These are phyloP conservation scores for Ophiostoma perfectum DNA, from an alignment of 2,329 filamentous ascomycete genomes.

Conservation along the genomic window DNA sequence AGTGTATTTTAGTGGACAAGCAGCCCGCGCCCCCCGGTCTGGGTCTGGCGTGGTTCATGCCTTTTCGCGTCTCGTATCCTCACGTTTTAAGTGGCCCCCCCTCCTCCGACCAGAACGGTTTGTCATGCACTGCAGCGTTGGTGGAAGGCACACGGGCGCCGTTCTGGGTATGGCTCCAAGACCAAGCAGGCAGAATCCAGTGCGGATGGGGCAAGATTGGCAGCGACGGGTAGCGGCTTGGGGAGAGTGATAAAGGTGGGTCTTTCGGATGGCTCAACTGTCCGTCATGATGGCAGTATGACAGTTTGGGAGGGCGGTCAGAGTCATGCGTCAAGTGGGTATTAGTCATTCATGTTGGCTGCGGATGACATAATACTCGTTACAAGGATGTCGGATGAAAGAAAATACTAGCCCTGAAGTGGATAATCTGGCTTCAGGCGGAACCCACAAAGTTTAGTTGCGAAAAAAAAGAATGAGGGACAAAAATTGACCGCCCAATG, in stretches of 20 bases:
- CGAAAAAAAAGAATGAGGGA: constrained; percentile 17
- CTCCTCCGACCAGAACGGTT: not conserved
- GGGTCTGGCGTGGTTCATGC: constrained; percentile 12
- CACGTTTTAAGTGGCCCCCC: constrained; percentile 9
- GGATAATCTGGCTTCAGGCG: constrained; percentile 25
- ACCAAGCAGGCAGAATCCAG: not conserved
- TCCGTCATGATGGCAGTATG: not conserved
- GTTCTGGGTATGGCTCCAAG: constrained; percentile 1
- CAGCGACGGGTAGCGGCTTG: not conserved
- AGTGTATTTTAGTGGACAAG: not conserved
- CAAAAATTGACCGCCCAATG: constrained; percentile 21
- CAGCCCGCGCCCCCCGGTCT: not conserved
- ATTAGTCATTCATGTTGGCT: not conserved
- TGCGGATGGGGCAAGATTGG: not conserved
- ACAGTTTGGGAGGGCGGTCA: not conserved
- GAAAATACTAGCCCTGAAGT: constrained; percentile 26
- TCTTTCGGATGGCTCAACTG: not conserved
- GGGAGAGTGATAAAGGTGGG: not conserved
- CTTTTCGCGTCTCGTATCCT: constrained; percentile 13
- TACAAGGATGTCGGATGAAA: constrained; percentile 18
- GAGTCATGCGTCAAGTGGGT: not conserved
- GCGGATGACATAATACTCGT: not conserved
- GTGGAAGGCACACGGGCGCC: not conserved
- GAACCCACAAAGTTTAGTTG: constrained; percentile 38
- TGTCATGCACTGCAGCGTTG: not conserved